Evolutionary conservation across 2,329 filamentous ascomycete genomes (phyloP).

Genomic region (Lecanosticta acicola): DNA sequence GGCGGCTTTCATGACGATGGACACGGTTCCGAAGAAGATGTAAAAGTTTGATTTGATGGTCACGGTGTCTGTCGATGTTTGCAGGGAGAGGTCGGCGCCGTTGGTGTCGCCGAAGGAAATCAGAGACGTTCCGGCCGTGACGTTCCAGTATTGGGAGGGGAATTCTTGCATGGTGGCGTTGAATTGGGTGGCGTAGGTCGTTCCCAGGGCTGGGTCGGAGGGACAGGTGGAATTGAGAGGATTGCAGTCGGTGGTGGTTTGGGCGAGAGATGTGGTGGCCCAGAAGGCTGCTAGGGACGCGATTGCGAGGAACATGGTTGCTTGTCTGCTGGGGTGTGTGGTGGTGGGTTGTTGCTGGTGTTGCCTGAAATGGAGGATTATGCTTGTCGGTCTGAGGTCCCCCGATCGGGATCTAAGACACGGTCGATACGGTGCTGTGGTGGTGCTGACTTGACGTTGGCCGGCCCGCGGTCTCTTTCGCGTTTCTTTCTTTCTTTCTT

Average conservation of each 20-base stretch:
- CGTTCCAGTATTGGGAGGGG: constrained; percentile 35
- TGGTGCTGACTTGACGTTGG: not conserved
- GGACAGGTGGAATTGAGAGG: constrained; percentile 67
- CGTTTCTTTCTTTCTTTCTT: not conserved
- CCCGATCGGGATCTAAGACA: not conserved
- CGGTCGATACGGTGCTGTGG: not conserved
- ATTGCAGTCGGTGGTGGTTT: constrained; percentile 73
- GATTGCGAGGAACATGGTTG: constrained; percentile 21
- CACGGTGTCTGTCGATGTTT: constrained; percentile 64
- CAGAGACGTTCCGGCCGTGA: constrained; percentile 58
- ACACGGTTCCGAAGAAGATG: constrained; percentile 78
- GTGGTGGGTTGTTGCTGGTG: not conserved
- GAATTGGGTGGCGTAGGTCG: constrained; percentile 58
- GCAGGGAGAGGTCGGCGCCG: constrained; percentile 66
- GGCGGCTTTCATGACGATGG: constrained; percentile 72
- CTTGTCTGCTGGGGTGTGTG: not conserved
- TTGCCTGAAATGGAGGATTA: not conserved
- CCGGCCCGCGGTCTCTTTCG: not conserved
- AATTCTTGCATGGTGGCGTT: constrained; percentile 50
- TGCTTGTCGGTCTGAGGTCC: not conserved
- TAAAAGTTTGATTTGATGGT: constrained; percentile 76
- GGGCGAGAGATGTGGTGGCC: constrained; percentile 45
- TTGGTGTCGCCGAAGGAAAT: constrained; percentile 48
- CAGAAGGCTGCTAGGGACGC: constrained; percentile 20
- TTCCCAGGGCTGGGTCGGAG: constrained; percentile 64